Conservation (phyloP, 1,284 basidiomycete genomes). For the Ganoderma boninense region DNA sequence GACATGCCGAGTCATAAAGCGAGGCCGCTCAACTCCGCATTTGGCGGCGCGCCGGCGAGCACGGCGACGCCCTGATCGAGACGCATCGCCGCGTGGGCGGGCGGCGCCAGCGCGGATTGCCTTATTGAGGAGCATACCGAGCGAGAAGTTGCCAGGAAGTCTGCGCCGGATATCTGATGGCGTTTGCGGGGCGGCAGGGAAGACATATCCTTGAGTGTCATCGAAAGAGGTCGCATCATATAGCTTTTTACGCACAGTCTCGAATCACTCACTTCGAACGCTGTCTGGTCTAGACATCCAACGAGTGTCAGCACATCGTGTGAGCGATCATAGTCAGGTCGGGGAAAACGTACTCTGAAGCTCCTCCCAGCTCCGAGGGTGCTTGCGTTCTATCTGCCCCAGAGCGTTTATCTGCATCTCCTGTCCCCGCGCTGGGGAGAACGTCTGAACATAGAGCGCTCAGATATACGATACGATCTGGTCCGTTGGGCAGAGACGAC, state of each 20-base stretch:
- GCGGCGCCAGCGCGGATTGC: conserved; percentile 30
- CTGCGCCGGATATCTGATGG: conserved; percentile 38
- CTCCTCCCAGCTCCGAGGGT: conserved; percentile 42
- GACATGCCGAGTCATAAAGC: conserved; percentile 30
- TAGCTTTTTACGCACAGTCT: conserved; percentile 31
- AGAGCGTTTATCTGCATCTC: conserved; percentile 39
- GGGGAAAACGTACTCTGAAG: conserved; percentile 35
- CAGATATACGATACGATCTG: not conserved
- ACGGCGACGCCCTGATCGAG: conserved; percentile 30
- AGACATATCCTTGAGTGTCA: conserved; percentile 40
- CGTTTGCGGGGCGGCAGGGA: conserved; percentile 41
- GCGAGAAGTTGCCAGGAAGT: conserved; percentile 34
- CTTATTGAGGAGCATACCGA: conserved; percentile 37
- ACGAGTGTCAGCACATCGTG: not conserved
- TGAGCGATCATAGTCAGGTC: not conserved
- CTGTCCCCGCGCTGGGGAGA: conserved; percentile 32
- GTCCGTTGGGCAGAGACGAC: conserved; percentile 11
- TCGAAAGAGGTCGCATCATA: conserved; percentile 30
- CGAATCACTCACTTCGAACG: conserved; percentile 37
- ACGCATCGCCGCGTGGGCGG: conserved; percentile 27
- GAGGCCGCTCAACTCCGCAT: conserved; percentile 31
- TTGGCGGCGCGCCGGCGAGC: conserved; percentile 27
- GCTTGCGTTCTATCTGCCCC: conserved; percentile 39
- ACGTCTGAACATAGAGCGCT: conserved; percentile 28
- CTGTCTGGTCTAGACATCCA: conserved; percentile 27